These are phyloP conservation scores for Aspergillus floridensis DNA, from an alignment of 2,329 filamentous ascomycete genomes.

Conservation along the genomic window DNA sequence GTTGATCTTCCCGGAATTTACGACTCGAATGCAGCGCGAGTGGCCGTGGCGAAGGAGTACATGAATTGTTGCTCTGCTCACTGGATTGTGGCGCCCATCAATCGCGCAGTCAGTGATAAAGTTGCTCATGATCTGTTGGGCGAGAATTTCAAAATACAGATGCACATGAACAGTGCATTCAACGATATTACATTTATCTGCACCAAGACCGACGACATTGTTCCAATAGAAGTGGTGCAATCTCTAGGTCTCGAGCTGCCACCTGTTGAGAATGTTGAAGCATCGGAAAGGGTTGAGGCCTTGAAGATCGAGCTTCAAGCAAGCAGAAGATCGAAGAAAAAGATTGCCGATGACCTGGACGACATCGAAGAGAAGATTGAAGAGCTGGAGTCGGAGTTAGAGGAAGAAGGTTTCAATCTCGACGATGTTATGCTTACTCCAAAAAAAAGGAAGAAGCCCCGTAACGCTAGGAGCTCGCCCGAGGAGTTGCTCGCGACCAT, in stretches of 20 bases:
- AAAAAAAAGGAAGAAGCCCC: not conserved
- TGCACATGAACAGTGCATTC: constrained; percentile 59
- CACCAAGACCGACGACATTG: constrained; percentile 63
- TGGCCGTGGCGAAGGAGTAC: constrained; percentile 10
- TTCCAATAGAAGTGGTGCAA: constrained; percentile 45
- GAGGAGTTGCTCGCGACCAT: not conserved
- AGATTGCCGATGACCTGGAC: not conserved
- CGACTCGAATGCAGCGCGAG: constrained; percentile 15
- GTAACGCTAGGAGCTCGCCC: too few relatives aligned
- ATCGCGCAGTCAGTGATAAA: constrained; percentile 59
- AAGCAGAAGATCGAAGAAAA: not conserved
- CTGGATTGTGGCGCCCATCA: constrained; percentile 43
- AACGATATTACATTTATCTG: constrained; percentile 60
- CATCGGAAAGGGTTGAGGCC: not conserved
- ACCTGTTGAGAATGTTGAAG: not conserved
- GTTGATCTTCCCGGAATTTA: constrained; percentile 12
- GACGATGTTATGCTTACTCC: not conserved
- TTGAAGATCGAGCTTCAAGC: not conserved
- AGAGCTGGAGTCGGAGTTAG: not conserved
- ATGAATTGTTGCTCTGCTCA: constrained; percentile 13
- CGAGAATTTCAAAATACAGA: constrained; percentile 56
- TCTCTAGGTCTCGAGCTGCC: constrained; percentile 36
- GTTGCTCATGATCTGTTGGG: constrained; percentile 57
- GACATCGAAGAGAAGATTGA: not conserved
- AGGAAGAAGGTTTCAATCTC: not conserved